Percentiles rank a stretch among this genome's conserved stretches.
phyloP scores from a whole-genome alignment of 768 basidiomycete genomes.

The Leccinum variicolor region DNA sequence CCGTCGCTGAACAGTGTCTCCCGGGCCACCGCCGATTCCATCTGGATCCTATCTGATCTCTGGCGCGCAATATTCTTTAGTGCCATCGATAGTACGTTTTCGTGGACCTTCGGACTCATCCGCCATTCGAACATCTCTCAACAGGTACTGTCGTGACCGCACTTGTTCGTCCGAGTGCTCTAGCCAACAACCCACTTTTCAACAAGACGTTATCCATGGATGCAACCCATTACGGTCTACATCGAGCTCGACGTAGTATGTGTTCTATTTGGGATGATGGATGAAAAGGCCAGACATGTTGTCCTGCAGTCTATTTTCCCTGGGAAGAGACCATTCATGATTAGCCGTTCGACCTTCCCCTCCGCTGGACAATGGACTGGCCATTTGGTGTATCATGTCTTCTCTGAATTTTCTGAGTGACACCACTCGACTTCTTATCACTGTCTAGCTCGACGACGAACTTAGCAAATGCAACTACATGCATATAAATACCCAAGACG shows the following conservation, averaged over 20 bases:
- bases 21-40: neutral
- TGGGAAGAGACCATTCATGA: constrained; percentile 66
- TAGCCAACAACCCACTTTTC: constrained; percentile 53
- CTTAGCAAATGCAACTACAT: constrained; percentile 73
- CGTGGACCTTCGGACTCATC: neutral
- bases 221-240: constrained; percentile 56
- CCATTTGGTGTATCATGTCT: constrained; percentile 50
- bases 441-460: constrained; percentile 65
- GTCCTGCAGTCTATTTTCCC: constrained; percentile 53
- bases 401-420: neutral
- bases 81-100: neutral
- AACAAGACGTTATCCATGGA: constrained; percentile 62
- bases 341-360: constrained; percentile 67
- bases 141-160: constrained; percentile 31
- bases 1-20: neutral
- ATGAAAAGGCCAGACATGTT: constrained; percentile 61
- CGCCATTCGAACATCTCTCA: constrained; percentile 27
- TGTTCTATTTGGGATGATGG: constrained; percentile 71
- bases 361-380: constrained; percentile 68
- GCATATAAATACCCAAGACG: constrained; percentile 65
- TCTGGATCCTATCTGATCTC: neutral
- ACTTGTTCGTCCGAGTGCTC: neutral
- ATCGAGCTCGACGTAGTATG: constrained; percentile 60
- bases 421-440: neutral
- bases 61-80: neutral